Base-by-base conservation (phyloP, 1,139 yeast species). In the Candida tunisiensis region DNA sequence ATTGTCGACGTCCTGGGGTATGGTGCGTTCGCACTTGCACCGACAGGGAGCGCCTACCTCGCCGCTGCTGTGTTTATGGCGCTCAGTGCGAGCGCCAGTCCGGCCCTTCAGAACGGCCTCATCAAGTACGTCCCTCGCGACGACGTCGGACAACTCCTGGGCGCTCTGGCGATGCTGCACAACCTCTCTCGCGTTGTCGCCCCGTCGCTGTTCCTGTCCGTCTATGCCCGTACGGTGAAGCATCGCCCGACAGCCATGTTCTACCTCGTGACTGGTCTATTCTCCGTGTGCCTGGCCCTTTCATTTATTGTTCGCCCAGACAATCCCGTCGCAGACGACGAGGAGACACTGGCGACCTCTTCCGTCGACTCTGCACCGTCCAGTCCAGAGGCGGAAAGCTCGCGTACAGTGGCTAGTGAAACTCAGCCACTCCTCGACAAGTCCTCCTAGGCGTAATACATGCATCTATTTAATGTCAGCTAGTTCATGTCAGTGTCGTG, bases 101-200 rank as follows among this genome's bases (percentile, higher is more conserved):
- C 79, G 1, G 54, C 67, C 2, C 34, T 69, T 16, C 65, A 63
- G 33, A 55, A 66, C 5, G 40, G 69, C 3, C 41, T 70, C 21
- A 59, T 68, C 32, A 71, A 70, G 42, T 66, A 65, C 38, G 60
- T 59, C 7, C 40, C 44, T n/a, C 39, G 37, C 27, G 40, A 40
- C 11, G 35, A 41, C 23, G 39, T 48, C 5, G 57, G 57, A 2
- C 47, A 42, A 24, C 39, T 51, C 12, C 33, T 52, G 9, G 57
- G 57, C 6, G 54, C 51, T 1, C 30, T 48, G 9, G 38, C 49
- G 3, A 36, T 45, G 11, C 33, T 51, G 22, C 38, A 47, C 25
- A 33, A 38, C 13, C 27, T 50, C 7, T 40, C 41, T 13, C 34
- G 37, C 22, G 38, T 46, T 8, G 27, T 49, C 8, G 37, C 42